Percentiles rank a stretch among this genome's conserved stretches.
phyloP scores from a whole-genome alignment of 192 early-diverging fungal genomes.

The Thamnidium elegans region DNA sequence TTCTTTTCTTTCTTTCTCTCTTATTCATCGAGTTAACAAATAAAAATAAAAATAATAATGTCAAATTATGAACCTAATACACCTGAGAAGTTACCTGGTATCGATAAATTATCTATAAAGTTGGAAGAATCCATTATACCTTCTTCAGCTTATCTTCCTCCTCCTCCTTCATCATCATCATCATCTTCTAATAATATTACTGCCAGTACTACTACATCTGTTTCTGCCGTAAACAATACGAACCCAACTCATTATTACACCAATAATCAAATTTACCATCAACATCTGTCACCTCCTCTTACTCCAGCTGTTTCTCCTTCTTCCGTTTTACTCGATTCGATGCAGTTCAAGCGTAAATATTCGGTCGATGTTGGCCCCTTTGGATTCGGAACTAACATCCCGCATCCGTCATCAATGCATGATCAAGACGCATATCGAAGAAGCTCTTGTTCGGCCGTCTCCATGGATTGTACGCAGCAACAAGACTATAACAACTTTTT shows the following conservation, averaged over 20 bases:
- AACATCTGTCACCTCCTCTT: constrained; percentile 34
- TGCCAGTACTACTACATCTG: constrained; percentile 10
- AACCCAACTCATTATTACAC: neutral
- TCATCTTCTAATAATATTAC: neutral
- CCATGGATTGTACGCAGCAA: constrained; percentile 15
- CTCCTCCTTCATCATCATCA: constrained; percentile 4
- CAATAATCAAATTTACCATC: neutral
- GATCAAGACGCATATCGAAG: constrained; percentile 29
- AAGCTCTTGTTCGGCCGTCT: constrained; percentile 31
- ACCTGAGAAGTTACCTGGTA: constrained; percentile 33
- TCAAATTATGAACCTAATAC: constrained; percentile 28
- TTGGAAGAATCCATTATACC: constrained; percentile 22
- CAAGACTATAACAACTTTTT: constrained; percentile 16
- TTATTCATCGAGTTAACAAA: neutral
- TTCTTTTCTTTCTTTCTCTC: neutral
- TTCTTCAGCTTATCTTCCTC: constrained; percentile 24
- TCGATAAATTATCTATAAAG: constrained; percentile 23
- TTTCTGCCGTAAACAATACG: constrained; percentile 13
- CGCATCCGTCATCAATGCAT: constrained; percentile 17
- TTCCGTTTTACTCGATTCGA: constrained; percentile 23
- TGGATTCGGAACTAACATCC: constrained; percentile 23
- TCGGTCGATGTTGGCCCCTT: constrained; percentile 36
- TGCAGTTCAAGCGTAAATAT: constrained; percentile 36
- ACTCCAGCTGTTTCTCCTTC: constrained; percentile 38
- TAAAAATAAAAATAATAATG: constrained; percentile 5